Percentiles rank a stretch among this genome's conserved stretches.
These are phyloP conservation scores for Colletotrichum incanum DNA, from an alignment of 2,329 filamentous ascomycete genomes.

Conservation along the genomic window DNA sequence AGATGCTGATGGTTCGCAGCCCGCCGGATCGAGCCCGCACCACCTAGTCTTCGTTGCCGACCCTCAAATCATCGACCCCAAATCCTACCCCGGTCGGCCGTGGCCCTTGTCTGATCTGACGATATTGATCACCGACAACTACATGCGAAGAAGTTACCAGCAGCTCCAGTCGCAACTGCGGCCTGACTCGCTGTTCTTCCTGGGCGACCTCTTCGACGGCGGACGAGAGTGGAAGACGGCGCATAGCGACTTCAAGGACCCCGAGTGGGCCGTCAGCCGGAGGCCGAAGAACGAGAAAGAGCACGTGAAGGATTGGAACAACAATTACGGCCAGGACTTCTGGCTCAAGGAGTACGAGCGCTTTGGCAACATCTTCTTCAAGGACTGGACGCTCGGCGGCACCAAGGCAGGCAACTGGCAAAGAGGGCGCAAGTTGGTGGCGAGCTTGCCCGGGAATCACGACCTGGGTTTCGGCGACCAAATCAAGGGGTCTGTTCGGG, in stretches of 20 bases:
- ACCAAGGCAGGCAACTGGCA: constrained; percentile 70
- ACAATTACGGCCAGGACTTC: constrained; percentile 83
- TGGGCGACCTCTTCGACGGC: constrained; percentile 96
- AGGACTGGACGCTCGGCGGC: constrained; percentile 75
- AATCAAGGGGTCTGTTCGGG: constrained; percentile 83
- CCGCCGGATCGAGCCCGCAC: constrained; percentile 83
- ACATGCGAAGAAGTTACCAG: constrained; percentile 87
- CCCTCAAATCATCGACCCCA: constrained; percentile 92
- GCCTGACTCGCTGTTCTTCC: constrained; percentile 91
- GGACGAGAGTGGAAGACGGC: constrained; percentile 93
- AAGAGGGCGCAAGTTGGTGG: constrained; percentile 82
- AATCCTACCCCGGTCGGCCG: constrained; percentile 90
- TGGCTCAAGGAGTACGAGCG: constrained; percentile 91
- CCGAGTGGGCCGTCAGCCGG: constrained; percentile 69
- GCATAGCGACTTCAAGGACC: constrained; percentile 72
- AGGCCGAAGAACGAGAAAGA: constrained; percentile 68
- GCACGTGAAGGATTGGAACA: constrained; percentile 77
- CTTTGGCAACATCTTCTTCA: constrained; percentile 89
- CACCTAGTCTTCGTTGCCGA: constrained; percentile 89
- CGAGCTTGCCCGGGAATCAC: constrained; percentile 93
- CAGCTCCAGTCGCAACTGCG: constrained; percentile 81
- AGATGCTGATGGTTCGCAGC: constrained; percentile 65
- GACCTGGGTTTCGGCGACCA: constrained; percentile 92
- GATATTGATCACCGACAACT: constrained; percentile 84
- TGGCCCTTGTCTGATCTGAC: constrained; percentile 72